phyloP scores from a whole-genome alignment of 2,329 filamentous ascomycete species.

The Neonectria sp. region DNA sequence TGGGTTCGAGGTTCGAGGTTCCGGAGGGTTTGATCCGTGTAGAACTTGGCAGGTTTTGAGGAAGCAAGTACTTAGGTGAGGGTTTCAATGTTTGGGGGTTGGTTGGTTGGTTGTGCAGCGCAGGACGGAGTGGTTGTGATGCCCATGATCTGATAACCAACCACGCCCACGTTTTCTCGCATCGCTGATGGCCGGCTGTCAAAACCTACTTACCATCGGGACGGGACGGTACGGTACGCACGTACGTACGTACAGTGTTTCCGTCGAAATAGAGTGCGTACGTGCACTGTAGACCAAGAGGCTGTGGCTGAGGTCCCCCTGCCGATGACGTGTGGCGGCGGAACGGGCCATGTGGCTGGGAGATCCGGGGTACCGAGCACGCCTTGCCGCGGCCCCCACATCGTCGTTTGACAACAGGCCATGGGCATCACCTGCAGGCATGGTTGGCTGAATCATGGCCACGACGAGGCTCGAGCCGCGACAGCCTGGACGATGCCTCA shows the following conservation, averaged over 20 bases:
- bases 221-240: not conserved
- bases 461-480: not conserved
- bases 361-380: not conserved
- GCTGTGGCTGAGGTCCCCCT: not conserved
- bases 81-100: no score
- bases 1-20: not conserved
- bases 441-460: conserved; percentile 7
- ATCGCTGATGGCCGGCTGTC: not conserved
- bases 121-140: no score
- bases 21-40: not conserved
- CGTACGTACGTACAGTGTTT: not conserved
- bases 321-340: not conserved
- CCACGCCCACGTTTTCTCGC: not conserved
- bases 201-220: not conserved
- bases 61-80: not conserved
- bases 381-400: not conserved
- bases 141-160: not conserved
- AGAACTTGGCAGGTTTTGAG: not conserved
- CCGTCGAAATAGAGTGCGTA: not conserved
- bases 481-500: conserved; percentile 1
- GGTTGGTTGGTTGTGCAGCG: no score
- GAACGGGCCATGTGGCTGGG: not conserved
- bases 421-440: not conserved
- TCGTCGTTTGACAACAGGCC: not conserved
- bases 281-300: not conserved